phyloP scores from a whole-genome alignment of 495 filamentous ascomycete genomes.

The Ramalina peruviana region DNA sequence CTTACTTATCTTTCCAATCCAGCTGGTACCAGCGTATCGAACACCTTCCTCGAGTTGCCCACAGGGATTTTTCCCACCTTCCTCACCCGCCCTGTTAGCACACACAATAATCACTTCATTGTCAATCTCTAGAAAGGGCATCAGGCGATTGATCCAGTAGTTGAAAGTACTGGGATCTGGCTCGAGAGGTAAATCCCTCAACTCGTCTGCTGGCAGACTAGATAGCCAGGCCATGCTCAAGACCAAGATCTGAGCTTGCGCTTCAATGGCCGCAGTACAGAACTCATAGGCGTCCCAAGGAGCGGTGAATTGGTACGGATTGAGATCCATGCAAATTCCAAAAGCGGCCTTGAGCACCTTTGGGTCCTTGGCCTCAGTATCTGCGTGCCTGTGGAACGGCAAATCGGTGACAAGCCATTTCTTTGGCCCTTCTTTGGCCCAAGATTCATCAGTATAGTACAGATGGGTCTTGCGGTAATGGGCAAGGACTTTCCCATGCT shows the following conservation, averaged over 20 bases:
- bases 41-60: constrained; percentile 8
- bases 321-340: constrained; percentile 73
- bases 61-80: constrained; percentile 22
- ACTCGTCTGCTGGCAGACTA: constrained; percentile 29
- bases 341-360: constrained; percentile 43
- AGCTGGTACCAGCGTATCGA: constrained; percentile 73
- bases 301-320: constrained; percentile 62
- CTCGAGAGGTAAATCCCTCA: constrained; percentile 29
- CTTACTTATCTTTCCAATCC: constrained; percentile 45
- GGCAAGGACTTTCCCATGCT: constrained; percentile 51
- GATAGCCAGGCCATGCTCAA: constrained; percentile 86
- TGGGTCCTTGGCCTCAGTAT: neutral
- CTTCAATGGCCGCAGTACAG: constrained; percentile 58
- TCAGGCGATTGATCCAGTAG: constrained; percentile 81
- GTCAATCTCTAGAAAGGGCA: constrained; percentile 38
- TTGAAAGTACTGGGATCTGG: constrained; percentile 70
- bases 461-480: constrained; percentile 87
- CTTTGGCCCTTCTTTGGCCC: constrained; percentile 62
- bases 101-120: constrained; percentile 64
- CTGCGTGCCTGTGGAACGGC: neutral
- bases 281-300: constrained; percentile 77
- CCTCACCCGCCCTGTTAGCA: constrained; percentile 57
- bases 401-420: constrained; percentile 33
- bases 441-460: constrained; percentile 84
- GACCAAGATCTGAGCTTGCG: constrained; percentile 55